Base-by-base conservation (phyloP, 2,329 filamentous ascomycete species). In the Aspergillus viridinutans region DNA sequence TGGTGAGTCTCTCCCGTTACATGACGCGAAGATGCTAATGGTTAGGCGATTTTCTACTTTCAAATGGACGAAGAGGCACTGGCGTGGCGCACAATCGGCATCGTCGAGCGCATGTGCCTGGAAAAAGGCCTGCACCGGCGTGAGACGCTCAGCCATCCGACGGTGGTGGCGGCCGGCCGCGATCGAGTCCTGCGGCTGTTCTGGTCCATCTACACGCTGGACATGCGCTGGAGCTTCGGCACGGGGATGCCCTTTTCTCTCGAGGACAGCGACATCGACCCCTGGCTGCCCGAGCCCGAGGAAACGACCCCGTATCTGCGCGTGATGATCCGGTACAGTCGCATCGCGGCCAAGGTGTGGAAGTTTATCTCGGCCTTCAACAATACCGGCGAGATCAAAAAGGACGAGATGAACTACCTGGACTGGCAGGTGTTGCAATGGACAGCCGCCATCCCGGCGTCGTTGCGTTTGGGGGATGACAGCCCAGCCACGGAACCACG, bases 61-160 rank as follows among this genome's bases (percentile, higher is more conserved):
- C 85, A 96, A 50, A 85, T 85, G 51, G 92, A 92, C 63, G 90
- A 96, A 63, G 92, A 97, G 72, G 82, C 87, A 0, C 80, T 93
- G 10, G 89, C 91, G 0, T 97, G 92, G 90, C 85, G 92, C 12
- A 84, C 92, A n/a, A 92, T 95, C 70, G 92, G 92, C 1, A 85
- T 94, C 61, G 90, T 92, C 1, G 85, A 89, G 17, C 84, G 92
- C 20, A 82, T 93, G 70, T 94, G 90, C 59, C 76, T 91, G 25
- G 89, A 92, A 69, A 80, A 92, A 55, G 92, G 92, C 2, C 81
- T 96, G n/a, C 90, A 96, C 73, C 84, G 90, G 29, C 83, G 85
- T 55, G 87, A 90, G 58, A 90, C 87, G 0, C 81, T 95, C 55
- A 78, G 85, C 52, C 83, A 83, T 56, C 79, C 81, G 17, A 88